phyloP scores from a whole-genome alignment of 2,329 filamentous ascomycete genomes.

The Massarina eburnea region DNA sequence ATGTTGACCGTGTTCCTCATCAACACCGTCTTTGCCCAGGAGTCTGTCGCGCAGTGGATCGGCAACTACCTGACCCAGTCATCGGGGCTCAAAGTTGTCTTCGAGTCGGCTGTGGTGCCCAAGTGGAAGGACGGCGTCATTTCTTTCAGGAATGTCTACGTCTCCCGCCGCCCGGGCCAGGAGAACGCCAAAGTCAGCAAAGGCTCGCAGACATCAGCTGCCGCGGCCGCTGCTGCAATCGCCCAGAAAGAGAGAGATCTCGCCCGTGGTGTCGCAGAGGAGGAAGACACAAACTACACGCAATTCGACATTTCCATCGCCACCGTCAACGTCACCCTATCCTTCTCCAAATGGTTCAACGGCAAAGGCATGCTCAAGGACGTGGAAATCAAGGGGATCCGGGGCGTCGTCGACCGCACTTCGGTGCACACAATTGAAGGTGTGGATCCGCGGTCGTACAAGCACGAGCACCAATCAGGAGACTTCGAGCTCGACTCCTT shows the following conservation, averaged over 20 bases:
- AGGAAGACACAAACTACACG: conserved; percentile 94
- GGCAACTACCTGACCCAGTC: conserved; percentile 95
- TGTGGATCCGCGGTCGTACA: conserved; percentile 81
- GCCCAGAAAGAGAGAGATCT: conserved; percentile 49
- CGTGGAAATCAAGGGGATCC: conserved; percentile 90
- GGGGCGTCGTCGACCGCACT: conserved; percentile 89
- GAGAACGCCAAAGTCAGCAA: conserved; percentile 82
- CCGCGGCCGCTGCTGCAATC: conserved; percentile 79
- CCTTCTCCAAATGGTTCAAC: conserved; percentile 99
- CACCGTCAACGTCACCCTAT: conserved; percentile 93
- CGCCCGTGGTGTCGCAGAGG: conserved; percentile 46
- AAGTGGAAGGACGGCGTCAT: conserved; percentile 96
- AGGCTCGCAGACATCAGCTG: conserved; percentile 81
- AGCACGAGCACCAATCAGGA: conserved; percentile 82
- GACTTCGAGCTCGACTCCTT: conserved; percentile 98
- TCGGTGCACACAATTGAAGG: conserved; percentile 72
- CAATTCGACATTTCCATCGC: conserved; percentile 96
- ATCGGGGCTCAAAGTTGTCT: conserved; percentile 89
- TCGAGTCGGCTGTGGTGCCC: conserved; percentile 96
- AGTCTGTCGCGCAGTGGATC: conserved; percentile 89
- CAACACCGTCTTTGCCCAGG: conserved; percentile 96
- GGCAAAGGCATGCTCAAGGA: conserved; percentile 88
- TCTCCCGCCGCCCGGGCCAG: conserved; percentile 87
- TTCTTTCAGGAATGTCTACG: conserved; percentile 93
- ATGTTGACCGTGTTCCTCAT: conserved; percentile 87